Evolutionary conservation across 2,329 filamentous ascomycete species (phyloP), one percentile per base, ranked within the genome.

Genomic region (Fusarium chlamydosporum): DNA sequence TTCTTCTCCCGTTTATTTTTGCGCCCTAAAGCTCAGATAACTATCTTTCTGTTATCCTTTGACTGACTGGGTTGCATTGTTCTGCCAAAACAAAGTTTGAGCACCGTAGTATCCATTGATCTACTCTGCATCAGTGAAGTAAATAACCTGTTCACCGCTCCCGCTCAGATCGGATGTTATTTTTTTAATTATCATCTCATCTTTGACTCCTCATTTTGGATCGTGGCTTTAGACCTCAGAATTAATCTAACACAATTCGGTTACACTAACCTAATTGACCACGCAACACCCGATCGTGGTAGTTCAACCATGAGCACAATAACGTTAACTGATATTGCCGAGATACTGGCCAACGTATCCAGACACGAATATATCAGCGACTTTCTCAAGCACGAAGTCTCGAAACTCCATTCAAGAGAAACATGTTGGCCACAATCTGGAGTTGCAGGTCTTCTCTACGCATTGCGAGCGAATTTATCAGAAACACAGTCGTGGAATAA

Each of bases 351-450:
- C 27, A 33, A 23, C 3, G 37, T 43, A 1, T 16, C 15, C 0
- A 11, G 46, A 27, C 12, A 34, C 7, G 27, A 38, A 35, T 62
- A 62, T 23, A 35, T 62, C 12, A 16, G 15, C 4, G 40, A 62
- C 16, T 62, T 62, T 6, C 34, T 62, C 31, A 45, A 55, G 26
- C 57, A 56, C 15, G 34, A 61, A n/a, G 37, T 62, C 0, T 47
- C 47, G 1, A 62, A 37, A 8, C 59, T 62, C n/a, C 11, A 62
- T 3, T 41, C 57, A 0, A 27, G 59, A 27, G 59, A 56, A 4
- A 62, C 47, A 2, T 62, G 59, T 4, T 62, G 59, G 59, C 57
- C 52, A 8, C 40, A 62, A 5, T 62, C 59, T 8, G 59, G 59
- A 1, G 59, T 62, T 3, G 9, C 40, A 1, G 59, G 59, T 10